Evolutionary conservation across 1,284 basidiomycete genomes (phyloP), one percentile per base, ranked within the genome.

Genomic region (Trametes versicolor): DNA sequence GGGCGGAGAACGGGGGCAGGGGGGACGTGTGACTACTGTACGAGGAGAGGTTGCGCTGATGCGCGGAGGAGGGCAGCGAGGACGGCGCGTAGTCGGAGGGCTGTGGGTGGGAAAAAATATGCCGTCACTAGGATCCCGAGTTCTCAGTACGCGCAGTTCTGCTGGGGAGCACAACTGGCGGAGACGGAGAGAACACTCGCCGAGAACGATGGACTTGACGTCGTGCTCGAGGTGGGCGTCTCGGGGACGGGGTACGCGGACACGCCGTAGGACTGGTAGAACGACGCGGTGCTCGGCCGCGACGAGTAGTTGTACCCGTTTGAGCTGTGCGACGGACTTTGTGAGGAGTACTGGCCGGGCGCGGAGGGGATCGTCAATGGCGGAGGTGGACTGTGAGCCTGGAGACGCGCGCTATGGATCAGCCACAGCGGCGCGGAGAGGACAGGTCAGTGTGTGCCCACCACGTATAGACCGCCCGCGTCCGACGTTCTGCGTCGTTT

Each of bases 201-300:
- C 88, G 91, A 92, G 82, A 92, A 92, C 37, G 89, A 75, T 1
- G 91, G 89, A 71, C 88, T 91, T 47, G 89, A 91, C 17, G 87
- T 88, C 34, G 88, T 83, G 73, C 91, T 92, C 21, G 90, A 89
- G n/a, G 88, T 87, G 6, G 90, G 88, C 12, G 89, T 89, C 73
- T 87, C 85, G 25, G 89, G 87, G 73, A 90, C 79, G 72, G 85
- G 84, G 75, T 88, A 87, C 21, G 83, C 77, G 50, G 62, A 61
- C 59, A 86, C 78, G 9, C 82, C 79, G 60, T 85, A 83, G 10
- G 88, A 78, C 69, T 77, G 81, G 77, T 85, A 85, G 63, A 86
- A 72, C 12, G 82, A 80, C 6, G 79, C 80, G 67, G 23, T 75
- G 19, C 49, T 36, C 25, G 63, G 48, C 27, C 66, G 64, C 17